Evolutionary conservation across 179 eudicot species (phyloP).

Genomic region (Beta corolliflora): DNA sequence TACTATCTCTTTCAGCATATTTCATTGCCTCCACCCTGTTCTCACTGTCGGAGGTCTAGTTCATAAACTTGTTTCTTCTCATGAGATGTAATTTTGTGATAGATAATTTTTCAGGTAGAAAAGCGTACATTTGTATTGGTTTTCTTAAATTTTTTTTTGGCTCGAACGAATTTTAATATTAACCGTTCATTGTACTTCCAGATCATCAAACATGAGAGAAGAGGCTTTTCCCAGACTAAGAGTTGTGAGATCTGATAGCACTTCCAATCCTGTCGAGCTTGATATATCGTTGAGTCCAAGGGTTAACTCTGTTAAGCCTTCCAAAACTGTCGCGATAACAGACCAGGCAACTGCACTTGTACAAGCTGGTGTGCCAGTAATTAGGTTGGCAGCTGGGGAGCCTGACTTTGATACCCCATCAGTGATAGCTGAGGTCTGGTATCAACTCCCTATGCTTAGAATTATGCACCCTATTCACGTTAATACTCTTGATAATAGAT

Average conservation of each 20-base stretch:
- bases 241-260: conserved; percentile 4
- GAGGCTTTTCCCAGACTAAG: not conserved
- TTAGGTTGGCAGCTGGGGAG: conserved; percentile 85
- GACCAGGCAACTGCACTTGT: conserved; percentile 88
- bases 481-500: not conserved
- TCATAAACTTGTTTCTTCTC: not conserved
- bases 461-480: not conserved
- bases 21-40: too few species aligned
- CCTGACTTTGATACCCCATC: conserved; percentile 93
- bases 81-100: not conserved
- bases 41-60: not conserved
- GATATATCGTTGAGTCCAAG: conserved; percentile 66
- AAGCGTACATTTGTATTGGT: too few species aligned
- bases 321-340: conserved; percentile 82
- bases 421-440: conserved; percentile 63
- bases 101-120: not conserved
- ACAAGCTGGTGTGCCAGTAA: conserved; percentile 90
- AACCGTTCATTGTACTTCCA: not conserved
- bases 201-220: conserved; percentile 6
- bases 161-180: not conserved
- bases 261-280: conserved; percentile 36
- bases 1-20: not conserved
- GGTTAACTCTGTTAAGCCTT: conserved; percentile 76
- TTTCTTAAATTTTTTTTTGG: not conserved
- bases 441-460: not conserved